These are phyloP conservation scores for Alternaria sp. DNA, from an alignment of 2,329 filamentous ascomycete genomes.

Conservation along the genomic window DNA sequence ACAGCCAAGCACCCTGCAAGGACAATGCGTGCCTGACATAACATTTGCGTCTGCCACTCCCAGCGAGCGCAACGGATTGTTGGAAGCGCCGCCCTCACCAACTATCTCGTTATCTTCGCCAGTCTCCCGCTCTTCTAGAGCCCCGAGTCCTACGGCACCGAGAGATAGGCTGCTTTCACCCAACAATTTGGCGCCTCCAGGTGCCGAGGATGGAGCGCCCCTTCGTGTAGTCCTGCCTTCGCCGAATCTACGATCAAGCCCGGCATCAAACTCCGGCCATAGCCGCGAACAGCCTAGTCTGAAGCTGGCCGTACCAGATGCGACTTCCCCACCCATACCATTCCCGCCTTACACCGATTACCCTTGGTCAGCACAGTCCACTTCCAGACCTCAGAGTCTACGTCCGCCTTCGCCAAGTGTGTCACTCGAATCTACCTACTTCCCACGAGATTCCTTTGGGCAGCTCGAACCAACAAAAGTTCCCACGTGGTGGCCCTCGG, in stretches of 20 bases:
- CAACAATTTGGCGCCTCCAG: constrained; percentile 48
- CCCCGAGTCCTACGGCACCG: constrained; percentile 34
- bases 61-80: constrained; percentile 26
- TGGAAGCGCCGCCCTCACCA: constrained; percentile 44
- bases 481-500: constrained; percentile 82
- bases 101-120: constrained; percentile 49
- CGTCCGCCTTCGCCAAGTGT: constrained; percentile 60
- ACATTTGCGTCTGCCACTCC: constrained; percentile 45
- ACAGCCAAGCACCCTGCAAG: constrained; percentile 47
- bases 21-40: constrained; percentile 37
- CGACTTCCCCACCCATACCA: constrained; percentile 60
- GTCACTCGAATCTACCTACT: constrained; percentile 55
- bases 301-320: constrained; percentile 50
- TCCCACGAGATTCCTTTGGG: constrained; percentile 54
- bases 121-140: constrained; percentile 38
- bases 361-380: constrained; percentile 47
- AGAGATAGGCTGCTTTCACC: constrained; percentile 27
- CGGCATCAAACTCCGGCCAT: constrained; percentile 28
- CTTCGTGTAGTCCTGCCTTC: constrained; percentile 25
- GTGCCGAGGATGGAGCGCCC: constrained; percentile 34
- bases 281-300: constrained; percentile 44
- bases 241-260: constrained; percentile 36
- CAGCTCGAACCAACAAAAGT: constrained; percentile 49
- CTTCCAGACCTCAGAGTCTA: constrained; percentile 62
- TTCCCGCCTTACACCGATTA: constrained; percentile 73